Percentiles rank a stretch among this genome's conserved stretches.
These are phyloP conservation scores for Auricularia auricula-judae DNA, from an alignment of 768 basidiomycete genomes.

Conservation along the genomic window DNA sequence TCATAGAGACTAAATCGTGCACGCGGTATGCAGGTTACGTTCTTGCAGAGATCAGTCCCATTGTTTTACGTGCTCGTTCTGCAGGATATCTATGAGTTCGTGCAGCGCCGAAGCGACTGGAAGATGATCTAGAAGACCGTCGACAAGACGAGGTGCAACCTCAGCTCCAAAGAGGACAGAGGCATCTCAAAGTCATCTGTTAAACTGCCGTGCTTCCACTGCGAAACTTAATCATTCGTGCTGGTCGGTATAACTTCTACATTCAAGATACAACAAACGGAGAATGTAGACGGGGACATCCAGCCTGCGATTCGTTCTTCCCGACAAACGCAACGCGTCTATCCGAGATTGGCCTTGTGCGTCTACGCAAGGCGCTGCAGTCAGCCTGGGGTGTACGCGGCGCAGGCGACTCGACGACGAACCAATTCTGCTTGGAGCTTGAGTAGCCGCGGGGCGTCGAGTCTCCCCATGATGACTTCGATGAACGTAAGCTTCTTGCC, in stretches of 20 bases:
- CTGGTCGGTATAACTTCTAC: neutral
- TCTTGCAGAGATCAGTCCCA: too few relatives aligned
- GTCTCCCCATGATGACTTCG: slow-evolving; percentile 55
- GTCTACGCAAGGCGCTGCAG: neutral
- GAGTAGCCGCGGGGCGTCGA: slow-evolving; percentile 62
- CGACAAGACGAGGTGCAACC: slow-evolving; percentile 88
- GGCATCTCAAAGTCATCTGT: slow-evolving; percentile 21
- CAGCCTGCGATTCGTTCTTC: too few relatives aligned
- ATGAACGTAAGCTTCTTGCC: slow-evolving; percentile 40
- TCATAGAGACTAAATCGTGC: too few relatives aligned
- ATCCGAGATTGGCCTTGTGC: neutral
- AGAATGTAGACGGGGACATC: too few relatives aligned
- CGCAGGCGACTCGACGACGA: neutral
- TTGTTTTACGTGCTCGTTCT: neutral
- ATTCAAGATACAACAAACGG: neutral
- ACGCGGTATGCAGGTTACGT: too few relatives aligned
- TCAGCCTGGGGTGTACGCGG: neutral
- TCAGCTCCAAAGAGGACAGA: slow-evolving; percentile 91
- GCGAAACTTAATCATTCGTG: neutral
- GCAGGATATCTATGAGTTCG: slow-evolving; percentile 90
- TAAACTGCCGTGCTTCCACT: slow-evolving; percentile 9
- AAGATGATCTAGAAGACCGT: slow-evolving; percentile 97
- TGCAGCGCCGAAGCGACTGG: slow-evolving; percentile 92
- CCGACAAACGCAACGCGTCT: too few relatives aligned
- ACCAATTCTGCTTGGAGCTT: slow-evolving; percentile 40